Evolutionary conservation across 805 yeast species (phyloP).

Genomic region (Allodekkera sacchari): DNA sequence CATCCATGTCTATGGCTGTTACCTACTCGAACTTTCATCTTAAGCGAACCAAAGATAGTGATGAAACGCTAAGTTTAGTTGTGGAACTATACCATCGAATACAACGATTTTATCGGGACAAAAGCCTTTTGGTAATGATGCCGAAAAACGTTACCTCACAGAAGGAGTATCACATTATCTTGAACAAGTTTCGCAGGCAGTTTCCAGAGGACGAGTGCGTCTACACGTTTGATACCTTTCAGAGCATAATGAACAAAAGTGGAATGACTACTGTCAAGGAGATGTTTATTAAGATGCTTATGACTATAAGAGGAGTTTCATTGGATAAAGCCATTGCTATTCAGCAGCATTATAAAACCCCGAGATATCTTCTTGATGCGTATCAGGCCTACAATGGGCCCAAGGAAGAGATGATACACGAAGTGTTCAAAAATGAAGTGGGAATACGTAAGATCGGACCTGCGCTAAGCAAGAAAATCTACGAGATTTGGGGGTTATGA

Average conservation of each 20-base stretch:
- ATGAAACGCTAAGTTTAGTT: constrained; percentile 62
- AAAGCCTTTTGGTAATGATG: constrained; percentile 38
- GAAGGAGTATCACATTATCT: constrained; percentile 35
- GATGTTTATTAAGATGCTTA: constrained; percentile 63
- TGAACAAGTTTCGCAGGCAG: constrained; percentile 32
- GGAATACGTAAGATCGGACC: constrained; percentile 46
- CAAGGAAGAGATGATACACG: constrained; percentile 4
- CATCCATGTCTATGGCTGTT: constrained; percentile 66
- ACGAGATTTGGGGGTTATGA: constrained; percentile 45
- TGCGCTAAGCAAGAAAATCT: constrained; percentile 42
- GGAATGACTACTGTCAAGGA: constrained; percentile 67
- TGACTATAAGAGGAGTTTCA: constrained; percentile 75
- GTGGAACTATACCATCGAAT: constrained; percentile 41
- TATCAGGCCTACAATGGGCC: constrained; percentile 24
- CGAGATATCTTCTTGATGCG: constrained; percentile 46
- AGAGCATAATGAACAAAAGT: constrained; percentile 60
- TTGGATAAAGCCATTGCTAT: constrained; percentile 77
- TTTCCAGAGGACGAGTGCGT: constrained; percentile 23
- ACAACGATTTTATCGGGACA: constrained; percentile 27
- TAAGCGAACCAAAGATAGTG: constrained; percentile 60
- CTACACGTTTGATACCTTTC: constrained; percentile 49
- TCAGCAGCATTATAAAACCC: constrained; percentile 66
- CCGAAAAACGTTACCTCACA: constrained; percentile 44
- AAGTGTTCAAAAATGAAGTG: constrained; percentile 29
- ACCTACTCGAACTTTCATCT: constrained; percentile 60